Base-by-base conservation (phyloP, 139 green algal genomes). In the Chlorella sp. region DNA sequence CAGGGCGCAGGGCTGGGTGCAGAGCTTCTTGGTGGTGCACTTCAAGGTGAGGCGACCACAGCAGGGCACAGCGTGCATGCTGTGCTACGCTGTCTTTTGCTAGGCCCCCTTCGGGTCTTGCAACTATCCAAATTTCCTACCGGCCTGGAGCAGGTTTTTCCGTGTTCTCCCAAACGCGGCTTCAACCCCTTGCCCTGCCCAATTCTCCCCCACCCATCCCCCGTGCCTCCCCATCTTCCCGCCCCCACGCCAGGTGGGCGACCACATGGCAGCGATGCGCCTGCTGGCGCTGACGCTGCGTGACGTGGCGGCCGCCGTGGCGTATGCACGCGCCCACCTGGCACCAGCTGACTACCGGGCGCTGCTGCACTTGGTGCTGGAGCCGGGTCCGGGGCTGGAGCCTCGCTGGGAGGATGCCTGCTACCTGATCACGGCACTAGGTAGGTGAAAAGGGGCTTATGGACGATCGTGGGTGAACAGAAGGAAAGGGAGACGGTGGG, bases 351-450 rank as follows among this genome's bases (percentile, higher is more conserved):
- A 91, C 36, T 90, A 95, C 60, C 86, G 81, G 32, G 92, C 92
- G 77, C 89, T 97, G 36, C 42, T 90, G 75, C 92, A 96, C 83
- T 95, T 97, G 66, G 91, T 98, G 85, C 93, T 98, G 53, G 91
- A 90, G 68, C 95, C 94, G 39, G 93, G 82, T n/a, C 42, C 84
- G 0, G 90, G 86, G 24, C 86, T 76, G 3, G 78, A 95, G 78
- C 94, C 95, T 0, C 83, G 94, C 28, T 97, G 95, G 89, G 87
- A 86, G 0, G 94, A 95, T 78, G 94, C 94, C 73, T 91, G 89
- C 76, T 86, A 92, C 82, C 88, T 96, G 5, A 92, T 95, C 4
- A 76, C 90, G 22, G 83, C 86, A 22, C 86, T 92, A 76, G 94
- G 93, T 91, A 68, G 32, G 64, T 77, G n/a, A n/a, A n/a, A n/a